Evolutionary conservation across 2,329 filamentous ascomycete species (phyloP), one percentile per base, ranked within the genome.

Genomic region (Pseudocercospora macadamiae): DNA sequence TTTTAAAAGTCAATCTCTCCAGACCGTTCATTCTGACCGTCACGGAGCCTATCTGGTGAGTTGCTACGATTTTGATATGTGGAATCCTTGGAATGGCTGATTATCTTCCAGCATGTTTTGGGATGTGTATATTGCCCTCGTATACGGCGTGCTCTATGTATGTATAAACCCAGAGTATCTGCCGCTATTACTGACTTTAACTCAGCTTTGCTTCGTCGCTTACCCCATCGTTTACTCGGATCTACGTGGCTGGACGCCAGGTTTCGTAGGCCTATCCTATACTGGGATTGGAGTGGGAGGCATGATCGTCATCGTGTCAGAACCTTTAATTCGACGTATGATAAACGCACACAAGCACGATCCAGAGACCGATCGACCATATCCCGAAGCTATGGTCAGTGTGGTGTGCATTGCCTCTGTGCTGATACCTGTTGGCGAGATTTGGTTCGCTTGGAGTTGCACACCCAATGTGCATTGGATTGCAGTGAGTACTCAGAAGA

Each of bases 391-490:
- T 1, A 91, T 90, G 64, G 90, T 93, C 3, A 84, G 86, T 39
- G 83, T 95, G 57, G 89, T 96, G 69, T 90, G 88, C 66, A 84
- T 96, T 23, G 90, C 89, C 3, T 85, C 90, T 0, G 72, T 96
- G 1, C 77, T 91, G 1, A 86, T 89, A 0, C 89, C 91, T 0
- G 73, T 90, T 2, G 93, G 92, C 14, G 88, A 96, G 74, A 83
- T 97, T 21, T 89, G 88, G 73, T 97, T 97, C 70, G 86, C 90
- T 0, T 96, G 91, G 91, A 96, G 92, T 0, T 92, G 88, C 61
- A 84, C 91, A 0, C 92, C 92, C 0, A 83, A 84, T 3, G 90
- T 96, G 28, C 92, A 91, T 71, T 96, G 90, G 88, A 86, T 91
- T n/a, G 60, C 80, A 21, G 42, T 47, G n/a, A 47, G 42, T 47